Evolutionary conservation across 2,329 filamentous ascomycete species (phyloP).

Genomic region (Sarocladiaceae sp.): DNA sequence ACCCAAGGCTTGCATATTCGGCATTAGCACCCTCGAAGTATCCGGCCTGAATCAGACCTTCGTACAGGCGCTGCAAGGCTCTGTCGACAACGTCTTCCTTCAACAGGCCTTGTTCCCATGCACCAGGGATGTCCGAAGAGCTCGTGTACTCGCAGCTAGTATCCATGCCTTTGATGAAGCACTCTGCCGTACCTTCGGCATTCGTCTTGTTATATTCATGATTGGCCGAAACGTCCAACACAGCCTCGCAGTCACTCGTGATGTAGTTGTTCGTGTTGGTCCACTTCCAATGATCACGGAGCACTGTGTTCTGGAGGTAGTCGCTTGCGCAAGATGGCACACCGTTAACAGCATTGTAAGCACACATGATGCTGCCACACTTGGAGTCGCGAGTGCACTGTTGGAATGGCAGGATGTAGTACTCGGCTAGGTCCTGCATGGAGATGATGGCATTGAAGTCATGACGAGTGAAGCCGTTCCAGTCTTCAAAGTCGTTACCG

Average conservation of each 20-base stretch:
- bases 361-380: constrained; percentile 57
- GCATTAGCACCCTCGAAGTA: constrained; percentile 49
- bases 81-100: constrained; percentile 19
- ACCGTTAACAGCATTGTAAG: constrained; percentile 63
- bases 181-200: constrained; percentile 28
- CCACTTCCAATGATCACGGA: constrained; percentile 64
- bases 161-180: constrained; percentile 29
- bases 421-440: constrained; percentile 61
- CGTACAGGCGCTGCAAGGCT: constrained; percentile 40
- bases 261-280: constrained; percentile 57
- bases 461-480: constrained; percentile 31
- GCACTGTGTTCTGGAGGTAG: constrained; percentile 58
- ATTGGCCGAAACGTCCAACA: constrained; percentile 50
- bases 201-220: constrained; percentile 33
- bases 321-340: constrained; percentile 59
- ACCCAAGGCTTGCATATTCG: constrained; percentile 48
- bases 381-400: constrained; percentile 55
- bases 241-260: constrained; percentile 61
- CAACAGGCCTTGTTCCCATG: constrained; percentile 27
- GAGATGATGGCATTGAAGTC: constrained; percentile 53
- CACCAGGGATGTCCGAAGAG: constrained; percentile 22
- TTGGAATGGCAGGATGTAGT: constrained; percentile 64
- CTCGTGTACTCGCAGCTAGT: constrained; percentile 24
- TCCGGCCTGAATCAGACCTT: constrained; percentile 49
- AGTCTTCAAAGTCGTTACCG: constrained; percentile 49